Evolutionary conservation across 2,329 filamentous ascomycete genomes (phyloP).

Genomic region (Apiospora rasikravindrae): DNA sequence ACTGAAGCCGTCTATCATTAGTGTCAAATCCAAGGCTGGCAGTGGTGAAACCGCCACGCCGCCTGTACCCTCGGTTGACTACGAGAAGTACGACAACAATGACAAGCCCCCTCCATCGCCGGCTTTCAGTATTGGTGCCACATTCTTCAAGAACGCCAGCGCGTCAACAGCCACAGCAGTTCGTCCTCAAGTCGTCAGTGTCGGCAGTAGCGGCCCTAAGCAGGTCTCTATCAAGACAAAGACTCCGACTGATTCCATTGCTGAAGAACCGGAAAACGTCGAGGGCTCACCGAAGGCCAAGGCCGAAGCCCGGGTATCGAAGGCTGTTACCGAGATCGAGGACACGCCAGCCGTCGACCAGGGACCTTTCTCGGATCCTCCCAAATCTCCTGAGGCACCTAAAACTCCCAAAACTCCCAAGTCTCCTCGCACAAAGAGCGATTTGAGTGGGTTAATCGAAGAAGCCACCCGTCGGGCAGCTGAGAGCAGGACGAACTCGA

Average conservation of each 20-base stretch:
- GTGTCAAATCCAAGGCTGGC: constrained; percentile 75
- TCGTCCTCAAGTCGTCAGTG: constrained; percentile 64
- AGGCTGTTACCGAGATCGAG: constrained; percentile 54
- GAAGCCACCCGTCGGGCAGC: constrained; percentile 52
- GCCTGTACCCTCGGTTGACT: constrained; percentile 75
- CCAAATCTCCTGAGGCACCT: constrained; percentile 44
- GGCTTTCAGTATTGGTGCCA: constrained; percentile 70
- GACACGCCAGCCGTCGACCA: constrained; percentile 57
- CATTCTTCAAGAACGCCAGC: constrained; percentile 69
- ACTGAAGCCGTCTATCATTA: constrained; percentile 90
- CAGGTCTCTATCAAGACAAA: constrained; percentile 41
- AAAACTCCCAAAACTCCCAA: constrained; percentile 21
- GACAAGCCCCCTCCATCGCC: constrained; percentile 48
- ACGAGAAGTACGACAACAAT: constrained; percentile 63
- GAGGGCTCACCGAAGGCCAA: constrained; percentile 24
- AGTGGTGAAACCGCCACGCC: constrained; percentile 63
- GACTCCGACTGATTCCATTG: constrained; percentile 29
- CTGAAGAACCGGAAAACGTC: constrained; percentile 25
- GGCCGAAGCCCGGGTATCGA: constrained; percentile 44
- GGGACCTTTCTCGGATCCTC: constrained; percentile 65
- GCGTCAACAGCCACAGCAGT: constrained; percentile 61
- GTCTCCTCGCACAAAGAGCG: constrained; percentile 39
- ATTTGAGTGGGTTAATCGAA: constrained; percentile 61
- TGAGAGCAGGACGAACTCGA: constrained; percentile 39
- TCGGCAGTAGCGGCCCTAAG: constrained; percentile 53